A percentile compares a stretch with the other conserved stretches of the same genome.
phyloP scores from a whole-genome alignment of 148 eudicot genomes.

The Nyssa sinensis region DNA sequence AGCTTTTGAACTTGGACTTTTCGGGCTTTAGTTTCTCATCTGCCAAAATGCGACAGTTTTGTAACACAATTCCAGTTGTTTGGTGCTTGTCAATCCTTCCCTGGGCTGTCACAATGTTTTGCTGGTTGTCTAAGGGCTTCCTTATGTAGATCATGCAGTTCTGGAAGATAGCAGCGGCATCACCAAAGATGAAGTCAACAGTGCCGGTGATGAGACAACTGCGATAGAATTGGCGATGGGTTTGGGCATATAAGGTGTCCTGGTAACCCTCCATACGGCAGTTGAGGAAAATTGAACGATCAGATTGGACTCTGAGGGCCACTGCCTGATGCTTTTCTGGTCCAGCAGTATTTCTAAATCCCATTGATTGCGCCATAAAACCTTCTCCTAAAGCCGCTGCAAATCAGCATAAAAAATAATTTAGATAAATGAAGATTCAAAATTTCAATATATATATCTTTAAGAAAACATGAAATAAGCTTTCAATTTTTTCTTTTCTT shows the following conservation, averaged over 20 bases:
- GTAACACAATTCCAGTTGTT: slow-evolving; percentile 58
- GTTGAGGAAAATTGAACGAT: slow-evolving; percentile 59
- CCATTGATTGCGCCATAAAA: slow-evolving; percentile 63
- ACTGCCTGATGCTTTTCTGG: slow-evolving; percentile 80
- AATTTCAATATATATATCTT: no score
- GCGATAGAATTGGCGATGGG: slow-evolving; percentile 65
- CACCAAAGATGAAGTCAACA: slow-evolving; percentile 71
- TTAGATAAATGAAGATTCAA: not conserved
- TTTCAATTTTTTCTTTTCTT: no score
- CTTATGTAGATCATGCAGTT: slow-evolving; percentile 50
- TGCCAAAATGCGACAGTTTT: slow-evolving; percentile 53
- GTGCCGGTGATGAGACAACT: slow-evolving; percentile 67
- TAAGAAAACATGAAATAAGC: no score
- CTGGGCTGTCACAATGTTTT: slow-evolving; percentile 67
- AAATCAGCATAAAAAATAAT: not conserved
- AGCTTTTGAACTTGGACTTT: slow-evolving; percentile 41
- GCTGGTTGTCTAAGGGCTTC: slow-evolving; percentile 54
- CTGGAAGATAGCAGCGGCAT: slow-evolving; percentile 64
- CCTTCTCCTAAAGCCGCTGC: slow-evolving; percentile 72
- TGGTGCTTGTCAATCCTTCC: slow-evolving; percentile 49
- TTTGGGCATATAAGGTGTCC: slow-evolving; percentile 60
- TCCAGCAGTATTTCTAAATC: slow-evolving; percentile 80
- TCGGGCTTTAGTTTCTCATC: slow-evolving; percentile 38
- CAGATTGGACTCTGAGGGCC: slow-evolving; percentile 71
- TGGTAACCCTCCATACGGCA: slow-evolving; percentile 77